Evolutionary conservation across 306 rosid species (phyloP).

Genomic region (Biancaea sappan): DNA sequence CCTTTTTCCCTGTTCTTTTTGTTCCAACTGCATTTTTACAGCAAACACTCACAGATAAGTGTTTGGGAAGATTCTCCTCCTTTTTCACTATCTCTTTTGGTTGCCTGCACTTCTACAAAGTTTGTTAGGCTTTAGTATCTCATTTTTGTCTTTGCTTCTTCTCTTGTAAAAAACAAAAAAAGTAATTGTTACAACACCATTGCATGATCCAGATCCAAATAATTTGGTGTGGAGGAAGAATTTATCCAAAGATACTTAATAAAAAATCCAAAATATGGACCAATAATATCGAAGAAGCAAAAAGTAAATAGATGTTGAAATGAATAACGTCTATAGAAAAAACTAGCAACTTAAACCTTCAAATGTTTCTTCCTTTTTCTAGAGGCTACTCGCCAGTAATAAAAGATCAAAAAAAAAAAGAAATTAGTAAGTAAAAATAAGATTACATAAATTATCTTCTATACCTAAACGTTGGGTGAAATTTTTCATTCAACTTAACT

Average conservation of each 20-base stretch:
- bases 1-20: conserved; percentile 43
- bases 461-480: not conserved
- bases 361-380: not conserved
- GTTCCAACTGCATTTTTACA: conserved; percentile 60
- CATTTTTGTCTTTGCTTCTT: too few relatives aligned
- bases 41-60: conserved; percentile 35
- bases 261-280: conserved; percentile 14
- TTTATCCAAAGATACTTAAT: not conserved
- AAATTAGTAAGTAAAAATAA: not conserved
- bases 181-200: too few relatives aligned
- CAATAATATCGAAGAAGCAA: not conserved
- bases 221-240: not conserved
- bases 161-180: too few relatives aligned
- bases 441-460: conserved; percentile 27
- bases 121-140: too few relatives aligned
- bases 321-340: not conserved
- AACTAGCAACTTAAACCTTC: not conserved
- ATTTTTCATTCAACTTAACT: conserved; percentile 29
- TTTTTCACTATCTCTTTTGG: conserved; percentile 29
- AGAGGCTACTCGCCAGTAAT: conserved; percentile 1
- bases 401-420: not conserved
- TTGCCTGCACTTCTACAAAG: conserved; percentile 39
- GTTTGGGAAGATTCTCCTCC: too few relatives aligned
- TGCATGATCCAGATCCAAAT: conserved; percentile 5
- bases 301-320: not conserved